Percentiles rank a stretch among this genome's conserved stretches.
Conservation (phyloP, 768 basidiomycete genomes). For the Hemileccinum impolitum region DNA sequence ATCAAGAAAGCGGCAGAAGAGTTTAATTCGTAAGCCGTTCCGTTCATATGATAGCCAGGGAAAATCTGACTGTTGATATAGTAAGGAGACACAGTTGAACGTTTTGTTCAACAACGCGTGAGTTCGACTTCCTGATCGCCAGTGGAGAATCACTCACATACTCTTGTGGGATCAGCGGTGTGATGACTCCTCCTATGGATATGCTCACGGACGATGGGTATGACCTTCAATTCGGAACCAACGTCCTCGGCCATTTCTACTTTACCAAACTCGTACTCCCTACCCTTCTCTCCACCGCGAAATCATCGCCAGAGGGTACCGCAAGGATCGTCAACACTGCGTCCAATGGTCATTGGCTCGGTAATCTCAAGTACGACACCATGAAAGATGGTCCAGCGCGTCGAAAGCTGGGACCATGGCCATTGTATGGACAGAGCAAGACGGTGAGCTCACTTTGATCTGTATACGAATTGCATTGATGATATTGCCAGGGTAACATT, state of each 20-base stretch:
- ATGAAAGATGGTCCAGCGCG: conserved; percentile 27
- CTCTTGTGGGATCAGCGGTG: conserved; percentile 24
- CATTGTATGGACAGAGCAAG: conserved; percentile 32
- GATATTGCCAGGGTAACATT: conserved; percentile 38
- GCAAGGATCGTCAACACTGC: conserved; percentile 36
- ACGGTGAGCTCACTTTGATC: conserved; percentile 13
- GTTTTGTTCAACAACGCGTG: conserved; percentile 33
- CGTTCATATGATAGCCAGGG: not conserved
- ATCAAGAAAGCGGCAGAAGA: conserved; percentile 39
- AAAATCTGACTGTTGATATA: not conserved
- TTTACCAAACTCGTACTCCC: conserved; percentile 38
- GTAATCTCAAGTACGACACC: conserved; percentile 23
- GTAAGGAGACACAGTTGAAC: conserved; percentile 20
- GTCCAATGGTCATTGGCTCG: conserved; percentile 25
- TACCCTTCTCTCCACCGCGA: conserved; percentile 26
- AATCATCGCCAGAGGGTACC: conserved; percentile 29
- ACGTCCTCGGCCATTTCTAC: conserved; percentile 36
- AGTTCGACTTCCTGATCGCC: not conserved
- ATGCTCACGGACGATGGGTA: conserved; percentile 37
- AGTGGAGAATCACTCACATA: not conserved
- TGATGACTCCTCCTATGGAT: conserved; percentile 29
- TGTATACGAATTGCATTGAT: not conserved
- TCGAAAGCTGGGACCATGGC: not conserved
- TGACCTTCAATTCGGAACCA: conserved; percentile 40
- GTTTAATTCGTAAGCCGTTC: conserved; percentile 30